phyloP scores from a whole-genome alignment of 345 rosid species.

The Melaleuca quinquenervia region DNA sequence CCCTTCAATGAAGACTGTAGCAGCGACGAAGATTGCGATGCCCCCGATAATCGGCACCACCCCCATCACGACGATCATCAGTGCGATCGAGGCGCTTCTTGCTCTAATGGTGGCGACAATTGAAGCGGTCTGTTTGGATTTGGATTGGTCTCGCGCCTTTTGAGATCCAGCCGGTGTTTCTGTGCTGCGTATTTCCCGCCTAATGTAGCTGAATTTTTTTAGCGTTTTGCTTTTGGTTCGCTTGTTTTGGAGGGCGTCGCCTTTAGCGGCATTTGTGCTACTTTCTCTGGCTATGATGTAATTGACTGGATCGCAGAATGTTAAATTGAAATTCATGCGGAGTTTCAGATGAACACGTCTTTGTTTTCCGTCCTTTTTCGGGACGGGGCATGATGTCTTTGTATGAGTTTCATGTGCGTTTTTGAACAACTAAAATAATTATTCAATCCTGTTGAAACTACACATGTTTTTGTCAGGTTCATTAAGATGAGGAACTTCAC shows the following conservation, averaged over 20 bases:
- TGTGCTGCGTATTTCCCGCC: not conserved
- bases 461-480: not conserved
- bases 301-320: not conserved
- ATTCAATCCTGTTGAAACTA: not conserved
- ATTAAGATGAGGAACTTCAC: not conserved
- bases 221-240: not conserved
- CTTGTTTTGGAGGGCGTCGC: not conserved
- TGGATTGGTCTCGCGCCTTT: not conserved
- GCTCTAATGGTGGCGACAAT: slow-evolving; percentile 4
- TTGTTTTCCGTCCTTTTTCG: not conserved
- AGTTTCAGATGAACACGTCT: not conserved
- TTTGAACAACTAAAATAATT: not conserved
- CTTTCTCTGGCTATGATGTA: not conserved
- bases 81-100: slow-evolving; percentile 3
- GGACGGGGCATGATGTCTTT: not conserved
- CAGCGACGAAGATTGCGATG: slow-evolving; percentile 48
- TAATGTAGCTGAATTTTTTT: not conserved
- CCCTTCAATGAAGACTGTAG: slow-evolving; percentile 84
- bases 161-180: not conserved
- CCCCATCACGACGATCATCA: slow-evolving; percentile 1
- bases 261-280: not conserved
- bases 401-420: not conserved
- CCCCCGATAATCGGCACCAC: slow-evolving; percentile 14
- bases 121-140: not conserved
- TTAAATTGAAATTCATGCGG: not conserved